These are phyloP conservation scores for Abelmoschus esculentus DNA, from an alignment of 345 rosid species.

Conservation along the genomic window DNA sequence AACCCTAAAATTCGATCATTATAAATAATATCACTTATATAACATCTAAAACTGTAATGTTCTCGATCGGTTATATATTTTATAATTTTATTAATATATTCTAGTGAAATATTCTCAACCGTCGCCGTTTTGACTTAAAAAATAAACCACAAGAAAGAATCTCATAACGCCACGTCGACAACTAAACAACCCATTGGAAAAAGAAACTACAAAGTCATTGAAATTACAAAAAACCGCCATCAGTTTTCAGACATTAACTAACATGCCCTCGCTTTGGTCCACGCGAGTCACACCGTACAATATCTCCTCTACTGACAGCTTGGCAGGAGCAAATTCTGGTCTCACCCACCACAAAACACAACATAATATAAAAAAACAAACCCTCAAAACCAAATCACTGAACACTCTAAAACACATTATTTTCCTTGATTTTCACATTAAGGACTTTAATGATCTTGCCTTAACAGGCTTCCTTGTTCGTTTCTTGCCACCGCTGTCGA, in stretches of 20 bases:
- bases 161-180: background rate
- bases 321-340: conserved; percentile 16
- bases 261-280: conserved; percentile 13
- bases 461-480: conserved; percentile 72
- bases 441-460: conserved; percentile 87
- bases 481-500: conserved; percentile 36
- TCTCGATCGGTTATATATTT: too few relatives aligned
- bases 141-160: background rate
- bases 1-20: too few relatives aligned
- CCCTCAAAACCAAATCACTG: background rate
- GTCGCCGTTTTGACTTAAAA: background rate
- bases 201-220: background rate
- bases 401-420: conserved; percentile 16
- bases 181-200: background rate
- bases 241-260: conserved; percentile 12
- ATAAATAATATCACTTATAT: too few relatives aligned
- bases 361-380: conserved; percentile 1
- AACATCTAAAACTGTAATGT: too few relatives aligned
- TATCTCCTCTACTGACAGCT: conserved; percentile 24
- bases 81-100: too few relatives aligned
- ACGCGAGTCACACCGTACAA: conserved; percentile 18
- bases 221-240: background rate
- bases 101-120: background rate
- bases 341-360: conserved; percentile 21
- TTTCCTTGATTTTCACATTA: conserved; percentile 40